Conservation (phyloP, 2,329 filamentous ascomycete species). For the Sarocladium brachiariae region DNA sequence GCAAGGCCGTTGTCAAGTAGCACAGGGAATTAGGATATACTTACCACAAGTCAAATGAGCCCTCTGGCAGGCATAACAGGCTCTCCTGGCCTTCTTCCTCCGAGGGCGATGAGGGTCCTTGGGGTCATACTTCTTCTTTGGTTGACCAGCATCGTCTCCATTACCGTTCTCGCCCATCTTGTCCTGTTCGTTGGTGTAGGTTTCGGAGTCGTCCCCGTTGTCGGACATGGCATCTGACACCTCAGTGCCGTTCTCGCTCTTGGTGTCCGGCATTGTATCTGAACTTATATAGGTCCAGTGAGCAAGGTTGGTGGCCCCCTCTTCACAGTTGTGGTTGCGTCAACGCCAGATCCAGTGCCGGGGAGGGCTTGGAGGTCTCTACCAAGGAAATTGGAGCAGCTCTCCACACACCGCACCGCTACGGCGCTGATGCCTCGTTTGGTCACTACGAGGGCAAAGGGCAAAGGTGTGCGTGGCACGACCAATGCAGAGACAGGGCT, state of each 20-base stretch:
- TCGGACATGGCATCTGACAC: slow-evolving; percentile 54
- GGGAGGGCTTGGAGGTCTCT: slow-evolving; percentile 1
- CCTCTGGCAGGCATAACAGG: slow-evolving; percentile 94
- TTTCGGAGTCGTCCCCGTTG: slow-evolving; percentile 49
- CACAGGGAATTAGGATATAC: slow-evolving; percentile 31
- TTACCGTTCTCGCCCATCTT: slow-evolving; percentile 40
- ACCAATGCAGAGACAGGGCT: slow-evolving; percentile 5
- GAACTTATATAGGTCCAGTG: slow-evolving; percentile 28
- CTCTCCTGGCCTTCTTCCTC: slow-evolving; percentile 91
- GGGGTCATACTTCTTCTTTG: slow-evolving; percentile 66
- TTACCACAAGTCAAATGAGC: slow-evolving; percentile 97
- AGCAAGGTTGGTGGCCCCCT: not conserved
- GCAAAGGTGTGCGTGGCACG: slow-evolving; percentile 5
- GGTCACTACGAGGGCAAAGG: not conserved
- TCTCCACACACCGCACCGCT: slow-evolving; percentile 7
- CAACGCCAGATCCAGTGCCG: slow-evolving; percentile 6
- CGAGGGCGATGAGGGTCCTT: slow-evolving; percentile 87
- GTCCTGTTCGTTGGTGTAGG: slow-evolving; percentile 39
- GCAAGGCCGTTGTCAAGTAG: not conserved
- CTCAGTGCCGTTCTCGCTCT: slow-evolving; percentile 46
- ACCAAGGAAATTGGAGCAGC: slow-evolving; percentile 6
- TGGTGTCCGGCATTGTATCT: slow-evolving; percentile 49
- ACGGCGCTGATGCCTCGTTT: slow-evolving; percentile 6
- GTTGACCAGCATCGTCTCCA: slow-evolving; percentile 40
- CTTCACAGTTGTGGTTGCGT: not conserved